Percentiles rank a stretch among this genome's conserved stretches.
These are phyloP conservation scores for Leishmania mexicana DNA, from an alignment of 208 protist genomes.

Conservation along the genomic window DNA sequence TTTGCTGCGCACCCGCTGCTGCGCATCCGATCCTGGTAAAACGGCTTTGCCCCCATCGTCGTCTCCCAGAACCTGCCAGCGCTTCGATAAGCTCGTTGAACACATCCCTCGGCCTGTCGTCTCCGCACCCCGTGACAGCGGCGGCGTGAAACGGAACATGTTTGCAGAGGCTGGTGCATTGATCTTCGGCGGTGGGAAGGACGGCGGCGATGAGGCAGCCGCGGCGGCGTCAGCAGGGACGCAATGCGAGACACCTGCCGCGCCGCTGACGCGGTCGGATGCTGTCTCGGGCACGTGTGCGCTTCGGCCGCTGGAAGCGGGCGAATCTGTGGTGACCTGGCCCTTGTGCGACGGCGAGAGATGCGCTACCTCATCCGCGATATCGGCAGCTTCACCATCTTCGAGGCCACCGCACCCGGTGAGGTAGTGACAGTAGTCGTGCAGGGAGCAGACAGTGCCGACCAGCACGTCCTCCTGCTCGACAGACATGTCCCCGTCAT, in stretches of 20 bases:
- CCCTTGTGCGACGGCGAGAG: neutral
- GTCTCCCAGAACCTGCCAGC: neutral
- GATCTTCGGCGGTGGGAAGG: neutral
- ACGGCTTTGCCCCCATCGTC: neutral
- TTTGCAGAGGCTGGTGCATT: neutral
- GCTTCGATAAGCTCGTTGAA: neutral
- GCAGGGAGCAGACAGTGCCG: slow-evolving; percentile 27
- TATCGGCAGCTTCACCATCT: neutral
- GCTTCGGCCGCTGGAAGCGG: neutral
- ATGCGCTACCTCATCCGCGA: neutral
- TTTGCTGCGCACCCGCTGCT: neutral
- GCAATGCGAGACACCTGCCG: neutral
- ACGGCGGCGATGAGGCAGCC: neutral
- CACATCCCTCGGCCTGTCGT: neutral
- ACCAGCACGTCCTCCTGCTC: neutral
- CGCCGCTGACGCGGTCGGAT: neutral
- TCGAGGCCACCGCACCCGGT: neutral
- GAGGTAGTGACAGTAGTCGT: slow-evolving; percentile 14
- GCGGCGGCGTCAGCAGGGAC: neutral
- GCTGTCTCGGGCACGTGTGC: neutral
- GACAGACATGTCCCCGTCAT: neutral
- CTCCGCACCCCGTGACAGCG: neutral
- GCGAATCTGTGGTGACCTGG: neutral
- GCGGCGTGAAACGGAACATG: neutral
- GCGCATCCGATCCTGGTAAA: neutral